phyloP scores from a whole-genome alignment of 257 asterid species.

The Solanum lignicaule region DNA sequence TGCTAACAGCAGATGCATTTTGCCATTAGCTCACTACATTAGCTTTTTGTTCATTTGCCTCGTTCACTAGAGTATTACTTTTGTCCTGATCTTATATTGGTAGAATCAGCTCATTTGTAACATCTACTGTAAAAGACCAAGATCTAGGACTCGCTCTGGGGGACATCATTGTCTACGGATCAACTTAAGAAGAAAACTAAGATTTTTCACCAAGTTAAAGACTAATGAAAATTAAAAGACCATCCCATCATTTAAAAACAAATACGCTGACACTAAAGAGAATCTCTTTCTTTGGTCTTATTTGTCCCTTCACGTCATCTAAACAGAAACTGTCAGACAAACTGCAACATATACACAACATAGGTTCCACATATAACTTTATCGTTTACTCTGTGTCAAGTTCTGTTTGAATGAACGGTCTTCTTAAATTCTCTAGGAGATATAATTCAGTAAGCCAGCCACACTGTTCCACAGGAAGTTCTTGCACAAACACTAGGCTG shows the following conservation, averaged over 20 bases:
- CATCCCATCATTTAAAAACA: neutral
- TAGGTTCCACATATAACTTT: neutral
- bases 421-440: neutral
- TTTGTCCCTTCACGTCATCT: neutral
- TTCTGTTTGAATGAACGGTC: neutral
- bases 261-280: neutral
- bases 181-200: neutral
- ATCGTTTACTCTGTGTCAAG: neutral
- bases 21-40: neutral
- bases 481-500: neutral
- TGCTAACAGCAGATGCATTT: neutral
- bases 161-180: neutral
- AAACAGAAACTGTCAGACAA: neutral
- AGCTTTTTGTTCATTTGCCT: neutral
- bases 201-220: neutral
- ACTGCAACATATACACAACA: neutral
- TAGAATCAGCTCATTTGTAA: neutral
- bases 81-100: neutral
- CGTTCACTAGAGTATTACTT: neutral
- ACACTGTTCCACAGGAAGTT: neutral
- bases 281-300: neutral
- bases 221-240: neutral
- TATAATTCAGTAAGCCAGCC: neutral
- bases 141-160: neutral
- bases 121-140: neutral